Conservation (phyloP, 225 moss, liverwort and hornwort species). For the Thuidium tamariscinum region DNA sequence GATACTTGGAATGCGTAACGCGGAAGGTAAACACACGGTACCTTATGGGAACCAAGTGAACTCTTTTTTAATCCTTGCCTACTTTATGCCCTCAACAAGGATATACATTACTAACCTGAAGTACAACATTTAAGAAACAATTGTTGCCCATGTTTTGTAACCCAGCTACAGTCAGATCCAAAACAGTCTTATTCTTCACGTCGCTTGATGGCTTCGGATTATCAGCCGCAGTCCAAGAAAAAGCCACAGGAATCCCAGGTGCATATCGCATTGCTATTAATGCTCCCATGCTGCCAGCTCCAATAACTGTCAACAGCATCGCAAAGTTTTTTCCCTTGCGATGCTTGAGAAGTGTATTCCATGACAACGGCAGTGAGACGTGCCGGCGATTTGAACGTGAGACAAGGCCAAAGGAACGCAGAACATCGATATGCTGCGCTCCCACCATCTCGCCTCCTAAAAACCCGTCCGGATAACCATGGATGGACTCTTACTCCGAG, state of each 20-base stretch:
- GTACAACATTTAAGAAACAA: constrained; percentile 88
- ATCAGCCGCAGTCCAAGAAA: constrained; percentile 24
- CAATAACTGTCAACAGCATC: constrained; percentile 40
- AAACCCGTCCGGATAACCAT: constrained; percentile 10
- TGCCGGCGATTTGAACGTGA: constrained; percentile 37
- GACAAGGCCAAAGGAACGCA: constrained; percentile 51
- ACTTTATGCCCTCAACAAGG: not conserved
- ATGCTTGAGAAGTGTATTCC: constrained; percentile 35
- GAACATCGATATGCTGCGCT: constrained; percentile 31
- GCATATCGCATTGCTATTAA: constrained; percentile 42
- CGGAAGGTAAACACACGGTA: not conserved
- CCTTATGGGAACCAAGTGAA: not conserved
- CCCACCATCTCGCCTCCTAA: constrained; percentile 34
- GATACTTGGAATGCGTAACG: not conserved
- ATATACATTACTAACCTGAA: constrained; percentile 49
- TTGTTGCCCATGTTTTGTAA: constrained; percentile 81
- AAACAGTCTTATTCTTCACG: not conserved
- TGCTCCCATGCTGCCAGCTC: constrained; percentile 61
- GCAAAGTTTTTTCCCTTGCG: constrained; percentile 28
- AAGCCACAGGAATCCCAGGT: constrained; percentile 19
- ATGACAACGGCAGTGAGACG: constrained; percentile 25
- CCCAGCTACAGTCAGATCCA: constrained; percentile 62
- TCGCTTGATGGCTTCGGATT: not conserved
- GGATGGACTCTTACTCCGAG: not conserved
- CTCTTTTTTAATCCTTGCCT: not conserved